Conservation (phyloP, 352 stramenopile species). For the Globisporangium carolinianum region DNA sequence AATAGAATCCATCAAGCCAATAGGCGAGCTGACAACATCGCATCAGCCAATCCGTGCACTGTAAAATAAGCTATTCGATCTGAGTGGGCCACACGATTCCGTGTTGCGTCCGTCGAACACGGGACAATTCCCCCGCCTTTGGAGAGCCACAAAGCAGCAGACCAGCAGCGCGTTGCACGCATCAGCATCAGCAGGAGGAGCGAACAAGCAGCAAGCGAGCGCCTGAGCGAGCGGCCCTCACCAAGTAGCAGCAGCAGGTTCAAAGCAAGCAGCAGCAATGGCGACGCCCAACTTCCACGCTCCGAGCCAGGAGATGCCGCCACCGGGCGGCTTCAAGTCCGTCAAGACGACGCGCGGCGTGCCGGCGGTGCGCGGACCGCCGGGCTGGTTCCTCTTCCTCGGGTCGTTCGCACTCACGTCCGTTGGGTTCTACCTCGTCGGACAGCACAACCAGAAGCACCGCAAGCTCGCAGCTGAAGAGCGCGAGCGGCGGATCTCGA, state of each 20-base stretch:
- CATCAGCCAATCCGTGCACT: too few relatives aligned
- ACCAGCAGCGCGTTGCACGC: background rate
- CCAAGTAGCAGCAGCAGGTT: too few relatives aligned
- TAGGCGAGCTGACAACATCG: too few relatives aligned
- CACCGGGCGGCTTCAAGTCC: slow-evolving; percentile 64
- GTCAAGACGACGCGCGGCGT: slow-evolving; percentile 60
- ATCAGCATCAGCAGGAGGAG: background rate
- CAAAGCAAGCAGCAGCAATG: slow-evolving; percentile 25
- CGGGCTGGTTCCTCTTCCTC: slow-evolving; percentile 73
- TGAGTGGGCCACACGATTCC: too few relatives aligned
- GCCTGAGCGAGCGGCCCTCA: too few relatives aligned
- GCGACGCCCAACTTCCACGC: slow-evolving; percentile 73
- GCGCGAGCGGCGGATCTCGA: slow-evolving; percentile 89
- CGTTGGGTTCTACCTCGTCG: slow-evolving; percentile 68
- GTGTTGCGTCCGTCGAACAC: too few relatives aligned
- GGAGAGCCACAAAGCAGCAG: too few relatives aligned
- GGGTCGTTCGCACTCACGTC: slow-evolving; percentile 68
- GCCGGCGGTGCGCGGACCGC: slow-evolving; percentile 58
- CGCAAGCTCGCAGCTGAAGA: slow-evolving; percentile 72
- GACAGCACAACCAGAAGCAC: slow-evolving; percentile 70
- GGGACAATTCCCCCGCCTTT: too few relatives aligned
- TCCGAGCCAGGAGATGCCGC: slow-evolving; percentile 82
- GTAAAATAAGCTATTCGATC: too few relatives aligned
- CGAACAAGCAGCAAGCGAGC: background rate
- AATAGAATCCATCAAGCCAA: too few relatives aligned